Conservation (phyloP, 1,284 basidiomycete species). For the Grifola frondosa region DNA sequence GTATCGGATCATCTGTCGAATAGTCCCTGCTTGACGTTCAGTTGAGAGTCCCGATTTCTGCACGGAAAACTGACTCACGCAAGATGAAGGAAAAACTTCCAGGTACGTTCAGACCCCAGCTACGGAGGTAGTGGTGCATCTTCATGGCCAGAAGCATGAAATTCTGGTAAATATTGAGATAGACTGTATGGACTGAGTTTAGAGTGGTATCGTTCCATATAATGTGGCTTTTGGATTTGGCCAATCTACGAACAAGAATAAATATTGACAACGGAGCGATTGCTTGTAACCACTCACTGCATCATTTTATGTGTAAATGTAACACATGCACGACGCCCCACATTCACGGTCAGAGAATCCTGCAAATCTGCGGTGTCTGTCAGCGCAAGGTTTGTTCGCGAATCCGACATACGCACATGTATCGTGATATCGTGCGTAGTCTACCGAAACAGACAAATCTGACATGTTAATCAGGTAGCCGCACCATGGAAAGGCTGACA, state of each 20-base stretch:
- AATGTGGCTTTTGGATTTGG: constrained; percentile 67
- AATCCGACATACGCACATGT: constrained; percentile 46
- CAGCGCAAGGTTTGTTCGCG: not conserved
- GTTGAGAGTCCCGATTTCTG: not conserved
- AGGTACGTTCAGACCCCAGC: constrained; percentile 49
- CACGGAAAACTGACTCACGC: constrained; percentile 39
- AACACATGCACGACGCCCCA: constrained; percentile 55
- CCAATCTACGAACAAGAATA: constrained; percentile 44
- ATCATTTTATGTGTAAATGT: constrained; percentile 69
- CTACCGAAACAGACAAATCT: constrained; percentile 73
- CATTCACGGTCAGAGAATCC: constrained; percentile 66
- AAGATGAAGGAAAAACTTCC: constrained; percentile 51
- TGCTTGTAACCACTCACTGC: constrained; percentile 44
- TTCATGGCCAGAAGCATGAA: constrained; percentile 88
- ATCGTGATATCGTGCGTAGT: constrained; percentile 66
- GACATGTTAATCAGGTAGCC: constrained; percentile 77
- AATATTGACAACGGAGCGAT: not conserved
- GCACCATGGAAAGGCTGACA: constrained; percentile 86
- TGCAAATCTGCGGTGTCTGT: constrained; percentile 43
- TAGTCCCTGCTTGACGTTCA: constrained; percentile 43
- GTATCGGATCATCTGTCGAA: constrained; percentile 59
- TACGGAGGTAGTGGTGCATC: constrained; percentile 78
- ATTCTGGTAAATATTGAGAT: constrained; percentile 85
- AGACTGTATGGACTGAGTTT: constrained; percentile 64
- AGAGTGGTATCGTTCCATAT: constrained; percentile 78